A percentile compares a stretch with the other conserved stretches of the same genome.
These are phyloP conservation scores for Simplicillium aogashimaense DNA, from an alignment of 2,329 filamentous ascomycete genomes.

Conservation along the genomic window DNA sequence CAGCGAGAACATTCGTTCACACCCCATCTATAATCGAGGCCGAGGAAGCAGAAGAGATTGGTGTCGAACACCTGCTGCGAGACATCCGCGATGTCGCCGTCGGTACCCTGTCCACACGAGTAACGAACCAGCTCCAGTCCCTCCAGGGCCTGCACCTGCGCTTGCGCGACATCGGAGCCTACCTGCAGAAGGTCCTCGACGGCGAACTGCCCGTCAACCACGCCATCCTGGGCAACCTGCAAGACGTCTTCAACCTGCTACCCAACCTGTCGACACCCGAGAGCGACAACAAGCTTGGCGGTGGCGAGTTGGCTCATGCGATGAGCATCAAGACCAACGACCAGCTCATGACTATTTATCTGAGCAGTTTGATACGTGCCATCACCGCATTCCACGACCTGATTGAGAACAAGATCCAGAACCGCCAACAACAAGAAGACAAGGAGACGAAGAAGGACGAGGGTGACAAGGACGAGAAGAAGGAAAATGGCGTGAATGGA, in stretches of 20 bases:
- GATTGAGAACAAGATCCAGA: slow-evolving; percentile 99
- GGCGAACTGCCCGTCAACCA: slow-evolving; percentile 92
- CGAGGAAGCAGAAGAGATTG: slow-evolving; percentile 97
- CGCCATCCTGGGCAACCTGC: slow-evolving; percentile 93
- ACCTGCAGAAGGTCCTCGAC: slow-evolving; percentile 92
- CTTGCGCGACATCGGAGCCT: slow-evolving; percentile 88
- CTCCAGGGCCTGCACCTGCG: slow-evolving; percentile 92
- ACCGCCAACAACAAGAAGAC: slow-evolving; percentile 92
- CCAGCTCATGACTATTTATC: slow-evolving; percentile 96
- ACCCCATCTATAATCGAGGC: slow-evolving; percentile 98
- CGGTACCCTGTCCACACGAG: slow-evolving; percentile 88
- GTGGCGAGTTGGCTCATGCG: slow-evolving; percentile 82
- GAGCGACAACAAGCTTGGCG: slow-evolving; percentile 51
- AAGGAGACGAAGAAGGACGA: slow-evolving; percentile 81
- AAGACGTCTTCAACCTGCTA: slow-evolving; percentile 97
- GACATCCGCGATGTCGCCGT: slow-evolving; percentile 98
- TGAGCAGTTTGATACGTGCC: slow-evolving; percentile 90
- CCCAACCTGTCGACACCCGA: slow-evolving; percentile 88
- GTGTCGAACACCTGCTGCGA: slow-evolving; percentile 92
- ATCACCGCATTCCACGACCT: slow-evolving; percentile 99
- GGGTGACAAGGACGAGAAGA: slow-evolving; percentile 48
- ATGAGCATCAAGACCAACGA: slow-evolving; percentile 99
- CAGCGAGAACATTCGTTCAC: slow-evolving; percentile 94
- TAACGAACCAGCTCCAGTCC: slow-evolving; percentile 95
- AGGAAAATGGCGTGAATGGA: slow-evolving; percentile 33